A percentile compares a stretch with the other conserved stretches of the same genome.
Evolutionary conservation across 2,329 filamentous ascomycete genomes (phyloP).

Genomic region (Colletotrichum costaricense): DNA sequence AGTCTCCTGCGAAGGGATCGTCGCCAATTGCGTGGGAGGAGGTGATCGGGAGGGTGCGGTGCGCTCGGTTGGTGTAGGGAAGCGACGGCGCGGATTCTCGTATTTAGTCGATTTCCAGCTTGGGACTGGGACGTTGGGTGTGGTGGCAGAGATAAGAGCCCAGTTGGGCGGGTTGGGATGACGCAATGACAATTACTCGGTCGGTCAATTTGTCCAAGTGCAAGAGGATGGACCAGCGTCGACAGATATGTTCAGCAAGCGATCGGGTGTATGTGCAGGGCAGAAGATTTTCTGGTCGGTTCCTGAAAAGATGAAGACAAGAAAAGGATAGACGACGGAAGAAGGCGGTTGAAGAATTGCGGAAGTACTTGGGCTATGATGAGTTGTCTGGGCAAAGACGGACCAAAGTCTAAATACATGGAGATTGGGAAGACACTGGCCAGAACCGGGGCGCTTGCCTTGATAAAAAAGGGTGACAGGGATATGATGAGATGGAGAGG

Average conservation of each 20-base stretch:
- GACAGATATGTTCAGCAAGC: not conserved
- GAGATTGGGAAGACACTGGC: constrained; percentile 16
- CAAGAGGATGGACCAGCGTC: not conserved
- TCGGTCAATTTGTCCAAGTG: constrained; percentile 11
- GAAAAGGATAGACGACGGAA: not conserved
- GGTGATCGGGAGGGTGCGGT: not conserved
- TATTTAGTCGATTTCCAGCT: constrained; percentile 29
- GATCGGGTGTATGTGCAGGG: constrained; percentile 1
- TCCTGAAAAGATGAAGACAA: not conserved
- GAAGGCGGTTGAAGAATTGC: not conserved
- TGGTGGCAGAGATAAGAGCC: constrained; percentile 23
- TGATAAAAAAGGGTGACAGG: constrained; percentile 16
- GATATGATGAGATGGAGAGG: constrained; percentile 24
- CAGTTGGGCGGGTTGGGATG: constrained; percentile 18
- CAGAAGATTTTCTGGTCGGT: not conserved
- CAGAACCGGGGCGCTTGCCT: constrained; percentile 15
- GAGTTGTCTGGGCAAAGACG: constrained; percentile 14
- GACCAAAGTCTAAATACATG: constrained; percentile 32
- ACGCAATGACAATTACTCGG: constrained; percentile 33
- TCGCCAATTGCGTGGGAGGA: constrained; percentile 22
- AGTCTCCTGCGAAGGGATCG: constrained; percentile 7
- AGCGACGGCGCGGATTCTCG: constrained; percentile 19
- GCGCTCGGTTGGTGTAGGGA: not conserved
- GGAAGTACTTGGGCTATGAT: not conserved
- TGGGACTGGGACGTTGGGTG: constrained; percentile 1